A percentile compares a stretch with the other conserved stretches of the same genome.
Conservation (phyloP, 768 basidiomycete genomes). For the Lactarius vividus region DNA sequence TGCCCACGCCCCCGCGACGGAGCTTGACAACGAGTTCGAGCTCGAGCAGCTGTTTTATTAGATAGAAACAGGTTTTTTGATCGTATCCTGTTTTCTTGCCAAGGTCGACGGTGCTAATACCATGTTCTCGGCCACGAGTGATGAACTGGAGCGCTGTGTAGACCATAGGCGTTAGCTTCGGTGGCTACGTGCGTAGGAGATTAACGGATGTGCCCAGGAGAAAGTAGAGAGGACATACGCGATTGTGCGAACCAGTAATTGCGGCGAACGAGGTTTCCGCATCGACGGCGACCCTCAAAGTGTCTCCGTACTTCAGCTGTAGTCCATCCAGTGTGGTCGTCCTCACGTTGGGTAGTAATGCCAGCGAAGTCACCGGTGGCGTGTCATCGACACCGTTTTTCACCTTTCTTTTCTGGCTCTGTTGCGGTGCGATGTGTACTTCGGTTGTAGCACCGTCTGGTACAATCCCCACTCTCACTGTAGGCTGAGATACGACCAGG, state of each 20-base stretch:
- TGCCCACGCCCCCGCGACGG: constrained; percentile 71
- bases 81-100: constrained; percentile 79
- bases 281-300: constrained; percentile 71
- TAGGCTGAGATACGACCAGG: constrained; percentile 69
- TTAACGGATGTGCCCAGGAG: constrained; percentile 11
- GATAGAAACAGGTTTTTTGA: constrained; percentile 87
- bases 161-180: constrained; percentile 81
- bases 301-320: constrained; percentile 53
- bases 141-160: constrained; percentile 82
- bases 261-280: constrained; percentile 72
- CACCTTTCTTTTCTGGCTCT: constrained; percentile 50
- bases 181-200: constrained; percentile 46
- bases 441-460: constrained; percentile 61
- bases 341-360: constrained; percentile 54
- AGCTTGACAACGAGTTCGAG: constrained; percentile 75
- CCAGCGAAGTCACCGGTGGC: constrained; percentile 42
- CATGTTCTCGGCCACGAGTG: constrained; percentile 74
- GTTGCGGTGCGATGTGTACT: constrained; percentile 77
- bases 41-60: constrained; percentile 71
- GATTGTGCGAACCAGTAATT: constrained; percentile 81
- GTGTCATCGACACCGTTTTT: constrained; percentile 50
- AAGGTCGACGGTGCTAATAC: constrained; percentile 74
- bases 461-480: constrained; percentile 69
- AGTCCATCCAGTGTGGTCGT: constrained; percentile 56
- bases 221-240: constrained; percentile 46